phyloP scores from a whole-genome alignment of 2,329 filamentous ascomycete species.

The Cercospora canescens region DNA sequence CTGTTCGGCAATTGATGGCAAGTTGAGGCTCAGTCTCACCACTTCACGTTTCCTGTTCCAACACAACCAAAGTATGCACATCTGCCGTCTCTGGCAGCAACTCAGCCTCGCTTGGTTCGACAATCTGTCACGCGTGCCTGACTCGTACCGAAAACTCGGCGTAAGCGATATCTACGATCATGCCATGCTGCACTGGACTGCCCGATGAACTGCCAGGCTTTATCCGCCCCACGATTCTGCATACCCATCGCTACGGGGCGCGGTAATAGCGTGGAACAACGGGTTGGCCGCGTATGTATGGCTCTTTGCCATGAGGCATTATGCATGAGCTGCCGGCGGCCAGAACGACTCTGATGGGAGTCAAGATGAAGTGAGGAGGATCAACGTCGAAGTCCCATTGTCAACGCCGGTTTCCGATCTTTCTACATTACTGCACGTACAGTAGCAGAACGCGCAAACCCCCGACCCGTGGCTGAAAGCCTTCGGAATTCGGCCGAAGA shows the following conservation, averaged over 20 bases:
- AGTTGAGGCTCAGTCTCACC: background rate
- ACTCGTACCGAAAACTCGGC: background rate
- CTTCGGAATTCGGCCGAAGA: background rate
- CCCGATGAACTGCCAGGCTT: background rate
- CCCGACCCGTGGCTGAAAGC: background rate
- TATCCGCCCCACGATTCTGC: conserved; percentile 4
- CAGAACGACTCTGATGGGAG: background rate
- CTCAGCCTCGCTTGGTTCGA: background rate
- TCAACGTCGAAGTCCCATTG: background rate
- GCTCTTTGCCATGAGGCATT: background rate
- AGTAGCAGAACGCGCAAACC: background rate
- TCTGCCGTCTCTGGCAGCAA: background rate
- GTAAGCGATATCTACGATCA: conserved; percentile 1
- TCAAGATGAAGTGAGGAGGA: background rate
- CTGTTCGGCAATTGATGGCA: background rate
- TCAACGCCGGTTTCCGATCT: background rate
- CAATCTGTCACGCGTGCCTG: background rate
- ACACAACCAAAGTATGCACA: background rate
- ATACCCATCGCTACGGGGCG: background rate
- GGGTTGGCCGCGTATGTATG: background rate
- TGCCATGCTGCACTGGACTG: background rate
- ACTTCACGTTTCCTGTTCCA: background rate
- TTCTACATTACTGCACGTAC: background rate
- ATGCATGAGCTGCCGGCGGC: background rate
- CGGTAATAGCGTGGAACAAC: background rate